Conservation (phyloP, 345 rosid species). For the Melastoma malabathricum region DNA sequence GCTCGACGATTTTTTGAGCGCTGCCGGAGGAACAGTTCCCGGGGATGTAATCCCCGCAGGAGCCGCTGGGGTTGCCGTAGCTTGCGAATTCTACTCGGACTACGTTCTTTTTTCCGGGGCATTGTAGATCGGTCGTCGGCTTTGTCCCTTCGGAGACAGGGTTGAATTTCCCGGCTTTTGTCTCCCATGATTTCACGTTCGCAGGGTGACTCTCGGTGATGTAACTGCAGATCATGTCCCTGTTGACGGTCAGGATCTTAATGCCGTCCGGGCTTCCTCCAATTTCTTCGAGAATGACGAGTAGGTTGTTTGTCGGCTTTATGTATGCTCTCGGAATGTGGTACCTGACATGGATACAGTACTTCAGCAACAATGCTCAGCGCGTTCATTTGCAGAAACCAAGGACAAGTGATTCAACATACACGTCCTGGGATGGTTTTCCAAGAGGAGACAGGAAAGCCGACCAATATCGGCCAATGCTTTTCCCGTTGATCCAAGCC, state of each 20-base stretch:
- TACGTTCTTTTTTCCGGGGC: conserved; percentile 17
- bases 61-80: conserved; percentile 29
- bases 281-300: conserved; percentile 30
- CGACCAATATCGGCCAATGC: conserved; percentile 39
- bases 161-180: conserved; percentile 10
- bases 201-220: conserved; percentile 19
- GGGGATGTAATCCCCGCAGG: conserved; percentile 18
- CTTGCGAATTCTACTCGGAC: conserved; percentile 27
- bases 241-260: conserved; percentile 18
- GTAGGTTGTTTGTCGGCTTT: conserved; percentile 24
- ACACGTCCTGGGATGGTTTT: conserved; percentile 29
- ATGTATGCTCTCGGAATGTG: conserved; percentile 34
- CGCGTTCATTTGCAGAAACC: neutral
- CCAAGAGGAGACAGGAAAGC: conserved; percentile 24
- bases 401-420: conserved; percentile 6
- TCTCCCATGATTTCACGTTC: conserved; percentile 18
- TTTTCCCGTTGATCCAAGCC: conserved; percentile 38
- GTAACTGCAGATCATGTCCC: conserved; percentile 34
- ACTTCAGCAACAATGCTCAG: neutral
- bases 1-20: conserved; percentile 23
- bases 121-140: conserved; percentile 17
- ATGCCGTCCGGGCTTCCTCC: conserved; percentile 18
- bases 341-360: conserved; percentile 15
- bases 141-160: conserved; percentile 8
- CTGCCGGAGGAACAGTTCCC: conserved; percentile 26